These are phyloP conservation scores for Tothia fuscella DNA, from an alignment of 2,329 filamentous ascomycete species.

Conservation along the genomic window DNA sequence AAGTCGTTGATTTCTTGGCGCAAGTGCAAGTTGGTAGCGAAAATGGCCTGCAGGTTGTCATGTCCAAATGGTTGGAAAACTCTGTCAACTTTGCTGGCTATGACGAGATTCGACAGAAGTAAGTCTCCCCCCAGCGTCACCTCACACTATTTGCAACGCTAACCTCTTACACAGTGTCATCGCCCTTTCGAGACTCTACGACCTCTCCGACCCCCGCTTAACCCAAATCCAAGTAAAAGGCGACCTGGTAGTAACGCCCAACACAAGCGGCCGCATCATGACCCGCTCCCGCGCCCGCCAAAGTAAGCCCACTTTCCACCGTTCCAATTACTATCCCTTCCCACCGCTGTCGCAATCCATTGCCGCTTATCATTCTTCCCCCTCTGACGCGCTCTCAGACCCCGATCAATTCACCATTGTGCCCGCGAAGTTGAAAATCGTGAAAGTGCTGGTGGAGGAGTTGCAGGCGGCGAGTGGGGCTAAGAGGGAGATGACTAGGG, in stretches of 20 bases:
- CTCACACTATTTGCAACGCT: conserved; percentile 9
- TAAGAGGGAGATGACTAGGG: conserved; percentile 23
- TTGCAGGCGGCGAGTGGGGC: conserved; percentile 32
- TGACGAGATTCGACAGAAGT: conserved; percentile 95
- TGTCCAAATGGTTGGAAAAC: conserved; percentile 95
- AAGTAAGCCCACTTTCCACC: conserved; percentile 40
- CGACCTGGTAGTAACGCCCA: conserved; percentile 70
- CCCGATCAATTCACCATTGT: conserved; percentile 85
- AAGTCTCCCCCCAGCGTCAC: conserved; percentile 26
- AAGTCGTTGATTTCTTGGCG: conserved; percentile 85
- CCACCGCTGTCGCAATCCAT: conserved; percentile 13
- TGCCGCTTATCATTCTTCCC: too few species aligned
- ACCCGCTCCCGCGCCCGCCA: conserved; percentile 81
- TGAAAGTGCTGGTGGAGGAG: conserved; percentile 92
- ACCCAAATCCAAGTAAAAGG: conserved; percentile 76
- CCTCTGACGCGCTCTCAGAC: too few species aligned
- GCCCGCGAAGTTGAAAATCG: conserved; percentile 80
- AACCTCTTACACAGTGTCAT: conserved; percentile 52
- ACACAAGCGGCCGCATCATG: conserved; percentile 62
- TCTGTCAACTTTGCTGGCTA: conserved; percentile 96
- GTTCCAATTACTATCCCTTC: conserved; percentile 7
- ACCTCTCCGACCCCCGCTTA: conserved; percentile 70
- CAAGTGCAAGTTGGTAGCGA: conserved; percentile 68
- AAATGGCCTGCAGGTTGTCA: conserved; percentile 77
- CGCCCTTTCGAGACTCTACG: conserved; percentile 82